phyloP scores from a whole-genome alignment of 768 basidiomycete genomes.

The Candolleomyces aberdarensis region DNA sequence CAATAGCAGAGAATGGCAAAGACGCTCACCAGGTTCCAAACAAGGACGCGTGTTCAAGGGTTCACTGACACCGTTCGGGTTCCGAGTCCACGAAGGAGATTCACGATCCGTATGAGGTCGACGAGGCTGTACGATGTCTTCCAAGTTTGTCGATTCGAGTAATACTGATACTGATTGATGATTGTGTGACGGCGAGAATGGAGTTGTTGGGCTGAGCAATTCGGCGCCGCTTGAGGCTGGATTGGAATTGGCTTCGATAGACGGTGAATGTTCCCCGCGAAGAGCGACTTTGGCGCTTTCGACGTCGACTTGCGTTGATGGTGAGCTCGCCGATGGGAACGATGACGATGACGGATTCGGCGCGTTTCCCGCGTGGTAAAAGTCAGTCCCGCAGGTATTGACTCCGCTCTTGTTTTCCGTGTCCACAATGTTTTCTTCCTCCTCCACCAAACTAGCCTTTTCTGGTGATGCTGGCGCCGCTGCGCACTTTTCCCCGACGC shows the following conservation, averaged over 20 bases:
- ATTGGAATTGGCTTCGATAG: background rate
- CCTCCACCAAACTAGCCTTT: background rate
- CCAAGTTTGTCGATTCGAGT: background rate
- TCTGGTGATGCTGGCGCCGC: background rate
- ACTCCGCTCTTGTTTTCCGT: background rate
- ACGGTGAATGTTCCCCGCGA: background rate
- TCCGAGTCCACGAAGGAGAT: background rate
- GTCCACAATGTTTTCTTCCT: background rate
- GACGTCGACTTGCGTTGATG: background rate
- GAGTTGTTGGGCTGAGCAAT: background rate
- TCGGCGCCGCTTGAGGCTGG: background rate
- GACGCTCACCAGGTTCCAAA: background rate
- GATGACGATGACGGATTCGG: no score
- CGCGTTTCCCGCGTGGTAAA: background rate
- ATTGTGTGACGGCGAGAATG: background rate
- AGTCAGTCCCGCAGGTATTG: background rate
- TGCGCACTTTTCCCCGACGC: background rate
- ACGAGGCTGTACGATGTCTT: background rate
- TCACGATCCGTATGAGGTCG: background rate
- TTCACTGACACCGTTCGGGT: background rate
- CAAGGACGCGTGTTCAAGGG: background rate
- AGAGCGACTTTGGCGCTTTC: background rate
- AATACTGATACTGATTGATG: background rate
- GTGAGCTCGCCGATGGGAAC: background rate
- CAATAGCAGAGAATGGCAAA: background rate